Evolutionary conservation across 768 basidiomycete genomes (phyloP).

Genomic region (Russula sp.): DNA sequence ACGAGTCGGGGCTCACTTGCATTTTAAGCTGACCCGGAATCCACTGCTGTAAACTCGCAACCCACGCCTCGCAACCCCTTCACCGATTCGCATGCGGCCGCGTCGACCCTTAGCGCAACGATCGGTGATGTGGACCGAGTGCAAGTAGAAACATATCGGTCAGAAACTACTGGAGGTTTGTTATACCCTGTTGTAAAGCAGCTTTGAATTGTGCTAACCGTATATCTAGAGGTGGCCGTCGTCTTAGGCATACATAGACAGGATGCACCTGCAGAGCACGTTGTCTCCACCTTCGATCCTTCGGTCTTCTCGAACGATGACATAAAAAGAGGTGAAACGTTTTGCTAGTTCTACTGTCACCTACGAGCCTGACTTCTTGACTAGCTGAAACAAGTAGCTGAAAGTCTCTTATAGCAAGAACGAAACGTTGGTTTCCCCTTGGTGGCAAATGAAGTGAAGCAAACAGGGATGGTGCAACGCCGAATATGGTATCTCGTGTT

Average conservation of each 20-base stretch:
- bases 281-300: no score
- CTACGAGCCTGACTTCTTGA: no score
- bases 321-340: background rate
- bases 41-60: no score
- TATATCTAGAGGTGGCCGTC: background rate
- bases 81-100: background rate
- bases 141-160: background rate
- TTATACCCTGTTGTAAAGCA: background rate
- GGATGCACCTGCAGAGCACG: background rate
- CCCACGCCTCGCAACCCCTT: background rate
- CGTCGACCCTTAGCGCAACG: background rate
- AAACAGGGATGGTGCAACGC: background rate
- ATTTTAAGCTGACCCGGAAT: no score
- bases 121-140: background rate
- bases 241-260: background rate
- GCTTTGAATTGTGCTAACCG: background rate
- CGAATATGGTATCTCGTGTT: background rate
- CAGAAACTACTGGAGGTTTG: background rate
- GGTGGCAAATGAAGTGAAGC: background rate
- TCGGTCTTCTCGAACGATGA: background rate
- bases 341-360: no score
- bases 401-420: no score
- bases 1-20: no score
- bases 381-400: no score
- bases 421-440: no score